Evolutionary conservation across 176 grass and related monocot genomes (phyloP), one percentile per base, ranked within the genome.

Genomic region (Aegilops tauschii): DNA sequence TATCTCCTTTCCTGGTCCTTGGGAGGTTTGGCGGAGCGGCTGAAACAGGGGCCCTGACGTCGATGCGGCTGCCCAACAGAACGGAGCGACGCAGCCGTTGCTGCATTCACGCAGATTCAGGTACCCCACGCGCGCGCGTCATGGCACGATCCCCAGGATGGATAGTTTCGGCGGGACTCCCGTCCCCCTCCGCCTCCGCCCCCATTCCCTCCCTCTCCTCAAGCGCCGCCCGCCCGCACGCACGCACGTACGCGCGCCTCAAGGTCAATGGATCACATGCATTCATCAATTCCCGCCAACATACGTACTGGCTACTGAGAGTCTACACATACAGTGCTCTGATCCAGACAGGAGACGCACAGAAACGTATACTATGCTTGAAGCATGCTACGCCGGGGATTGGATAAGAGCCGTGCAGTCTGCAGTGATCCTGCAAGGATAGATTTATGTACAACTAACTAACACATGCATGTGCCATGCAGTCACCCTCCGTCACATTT

Each of bases 261-360:
- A 76, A 76, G 72, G 72, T 50, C 72, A 76, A 76, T 49, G 72
- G 72, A 50, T 76, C 25, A 50, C 72, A 59, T 21, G 6, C 54
- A 6, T 54, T 1, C 54, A 76, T 76, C 18, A 17, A 76, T 30
- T 50, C 2, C 44, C 7, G 25, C 36, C n/a, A 73, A 16, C 70
- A 54, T 54, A 6, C 49, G 49, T 54, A 54, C 50, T 54, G 50
- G 5, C 50, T 54, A 18, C 39, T 44, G 67, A 67, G 5, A 32
- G 27, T 32, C 65, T 18, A 68, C 32, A 65, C 62, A 12, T 65
- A 65, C 27, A 25, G 25, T 65, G 12, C 62, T 65, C 65, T 36
- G 32, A 70, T 39, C 68, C 68, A 5, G 54, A 21, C 5, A 20
- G 18, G 54, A 59, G 18, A 21, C 54, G 18, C 54, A 59, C 54